Conservation (phyloP, 164 flowering plant species). For the Platanus orientalis region DNA sequence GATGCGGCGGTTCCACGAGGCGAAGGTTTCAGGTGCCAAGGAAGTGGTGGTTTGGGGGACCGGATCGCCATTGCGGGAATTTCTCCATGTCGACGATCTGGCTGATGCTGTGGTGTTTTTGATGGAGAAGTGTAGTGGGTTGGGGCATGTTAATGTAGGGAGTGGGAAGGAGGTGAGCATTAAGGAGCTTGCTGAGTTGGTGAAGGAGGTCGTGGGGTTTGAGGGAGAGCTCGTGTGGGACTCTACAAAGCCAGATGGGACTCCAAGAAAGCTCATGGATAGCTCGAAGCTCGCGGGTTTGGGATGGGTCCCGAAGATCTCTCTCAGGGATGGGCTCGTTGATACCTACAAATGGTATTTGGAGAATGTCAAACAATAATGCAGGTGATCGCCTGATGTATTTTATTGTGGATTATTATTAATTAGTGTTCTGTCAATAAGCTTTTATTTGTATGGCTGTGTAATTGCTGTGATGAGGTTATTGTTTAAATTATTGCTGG, state of each 20-base stretch:
- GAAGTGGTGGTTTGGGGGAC: too few relatives aligned
- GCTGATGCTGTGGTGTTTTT: too few relatives aligned
- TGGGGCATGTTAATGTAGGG: too few relatives aligned
- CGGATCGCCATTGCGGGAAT: too few relatives aligned
- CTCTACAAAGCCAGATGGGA: constrained; percentile 59
- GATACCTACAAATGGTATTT: constrained; percentile 67
- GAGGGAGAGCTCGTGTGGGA: constrained; percentile 73
- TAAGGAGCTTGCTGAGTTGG: constrained; percentile 63
- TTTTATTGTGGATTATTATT: too few relatives aligned
- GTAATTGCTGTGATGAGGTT: too few relatives aligned
- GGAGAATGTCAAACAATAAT: constrained; percentile 33
- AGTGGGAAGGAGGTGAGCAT: constrained; percentile 64
- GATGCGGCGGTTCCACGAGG: constrained; percentile 67
- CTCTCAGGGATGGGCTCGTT: constrained; percentile 52
- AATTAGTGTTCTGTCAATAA: too few relatives aligned
- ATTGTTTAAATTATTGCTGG: too few relatives aligned
- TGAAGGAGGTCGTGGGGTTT: too few relatives aligned
- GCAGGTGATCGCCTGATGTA: constrained; percentile 18
- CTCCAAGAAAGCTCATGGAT: constrained; percentile 71
- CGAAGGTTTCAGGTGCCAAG: constrained; percentile 42
- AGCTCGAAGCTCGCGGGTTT: constrained; percentile 35
- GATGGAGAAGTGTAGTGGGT: constrained; percentile 55
- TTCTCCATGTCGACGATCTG: too few relatives aligned
- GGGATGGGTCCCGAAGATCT: constrained; percentile 62
- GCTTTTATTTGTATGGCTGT: too few relatives aligned